Base-by-base conservation (phyloP, 2,329 filamentous ascomycete genomes). In the Grosmannia clavigera region DNA sequence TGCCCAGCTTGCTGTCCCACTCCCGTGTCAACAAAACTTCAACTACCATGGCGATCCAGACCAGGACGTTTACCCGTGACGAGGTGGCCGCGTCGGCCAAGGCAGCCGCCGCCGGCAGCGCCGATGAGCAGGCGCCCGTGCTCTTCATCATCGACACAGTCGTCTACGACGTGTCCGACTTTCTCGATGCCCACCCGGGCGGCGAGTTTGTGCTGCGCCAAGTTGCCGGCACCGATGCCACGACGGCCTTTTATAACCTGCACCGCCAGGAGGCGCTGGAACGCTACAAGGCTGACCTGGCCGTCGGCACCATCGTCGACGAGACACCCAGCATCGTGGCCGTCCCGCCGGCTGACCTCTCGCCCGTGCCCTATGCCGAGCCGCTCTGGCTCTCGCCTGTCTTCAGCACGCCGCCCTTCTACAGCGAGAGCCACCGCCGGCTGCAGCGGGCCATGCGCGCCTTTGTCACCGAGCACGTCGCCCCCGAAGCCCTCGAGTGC, bases 91-190 rank as follows among this genome's bases (percentile, higher is more conserved):
- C 16, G 53, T 64, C 63, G 29, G 64, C 63, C 59, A 81, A 86
- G 71, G 19, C 16, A n/a, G 19, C 51, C 3, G 90, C 85, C 71
- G 83, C 81, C 60, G 83, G 86, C 56, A 86, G 91, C 59, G 60
- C 60, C 56, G 87, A 91, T 58, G 60, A 61, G 35, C 84, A 87
- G 51, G 87, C 92, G 65, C 86, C 85, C 64, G 76, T 90, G 61
- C 92, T 89, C 86, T 87, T 88, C 73, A 86, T 95, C 68, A 84
- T 95, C 72, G 90, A 95, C 76, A 84, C 87, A 74, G 87, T 85
- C 68, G 88, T 95, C 69, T 95, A 95, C 77, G 88, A 95, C 73
- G 80, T 92, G 14, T 86, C 85, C 62, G 89, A 95, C 65, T 95
- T 95, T 72, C 73, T 90, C 66, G 88, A 94, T 69, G 89, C 87